Conservation (phyloP, 2,329 filamentous ascomycete genomes). For the Hymenoscyphus fructigenus region DNA sequence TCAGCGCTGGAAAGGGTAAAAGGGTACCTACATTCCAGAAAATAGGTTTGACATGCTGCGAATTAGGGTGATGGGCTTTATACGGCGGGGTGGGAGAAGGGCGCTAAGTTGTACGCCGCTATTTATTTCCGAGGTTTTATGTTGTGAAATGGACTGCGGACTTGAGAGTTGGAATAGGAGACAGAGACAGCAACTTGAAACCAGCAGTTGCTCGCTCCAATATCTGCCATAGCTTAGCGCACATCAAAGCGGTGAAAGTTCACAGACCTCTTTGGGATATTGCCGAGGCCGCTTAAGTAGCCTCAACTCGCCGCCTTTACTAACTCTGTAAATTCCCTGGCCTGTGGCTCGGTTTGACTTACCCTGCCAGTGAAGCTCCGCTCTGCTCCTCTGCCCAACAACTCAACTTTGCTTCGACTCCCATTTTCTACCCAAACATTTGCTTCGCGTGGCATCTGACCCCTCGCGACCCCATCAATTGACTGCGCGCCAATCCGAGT, state of each 20-base stretch:
- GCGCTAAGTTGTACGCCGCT: background rate
- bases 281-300: background rate
- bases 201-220: background rate
- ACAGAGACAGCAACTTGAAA: background rate
- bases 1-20: background rate
- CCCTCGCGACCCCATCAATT: background rate
- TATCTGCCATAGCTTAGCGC: background rate
- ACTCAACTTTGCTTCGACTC: background rate
- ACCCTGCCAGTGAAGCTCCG: background rate
- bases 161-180: conserved; percentile 8
- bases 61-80: background rate
- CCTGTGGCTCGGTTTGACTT: background rate
- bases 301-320: background rate
- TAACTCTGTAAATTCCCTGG: background rate
- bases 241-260: background rate
- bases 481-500: background rate
- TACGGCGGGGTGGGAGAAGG: background rate
- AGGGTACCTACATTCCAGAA: conserved; percentile 37
- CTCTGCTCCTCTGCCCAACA: background rate
- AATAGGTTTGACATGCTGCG: conserved; percentile 37
- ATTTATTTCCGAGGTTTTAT: conserved; percentile 5
- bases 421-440: background rate
- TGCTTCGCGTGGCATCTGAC: background rate
- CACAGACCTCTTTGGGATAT: background rate
- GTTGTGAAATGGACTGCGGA: conserved; percentile 1